Base-by-base conservation (phyloP, 768 basidiomycete species). In the Termitomyces sp. region DNA sequence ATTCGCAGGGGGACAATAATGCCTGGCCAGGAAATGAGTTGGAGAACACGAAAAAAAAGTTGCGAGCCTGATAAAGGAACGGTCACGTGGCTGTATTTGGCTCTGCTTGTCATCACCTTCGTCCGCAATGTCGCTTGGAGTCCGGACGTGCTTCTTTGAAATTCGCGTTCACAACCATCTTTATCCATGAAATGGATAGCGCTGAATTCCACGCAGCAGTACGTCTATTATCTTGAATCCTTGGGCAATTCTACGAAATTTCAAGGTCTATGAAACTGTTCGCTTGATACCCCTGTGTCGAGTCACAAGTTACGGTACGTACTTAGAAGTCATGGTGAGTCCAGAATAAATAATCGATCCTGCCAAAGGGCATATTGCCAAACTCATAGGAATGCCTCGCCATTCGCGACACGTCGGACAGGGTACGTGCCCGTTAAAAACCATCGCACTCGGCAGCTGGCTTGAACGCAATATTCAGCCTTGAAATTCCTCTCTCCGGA, bases 371-470 rank as follows among this genome's bases (percentile, higher is more conserved):
- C 89, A 92, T 66, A 82, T 93, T 55, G 89, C 91, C 7, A 91
- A 86, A 64, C 75, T 93, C 24, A 79, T 90, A 55, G 89, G 89
- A 18, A 89, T 88, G 87, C 91, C 91, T 0, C 78, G 77, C 26
- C 82, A 93, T 71, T 83, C 91, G 4, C 80, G 91, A 47, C 89
- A 90, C 63, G 91, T 93, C 27, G 91, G 91, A 5, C 89, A 91
- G 78, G 91, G 91, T 88, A 60, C 53, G 74, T 51, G 12, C 18
- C 45, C 20, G 14, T 37, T 1, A n/a, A 27, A 6, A 30, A 5
- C 27, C 1, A 4, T 39, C 18, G 34, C 22, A 37, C 7, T 16
- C 20, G 33, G 7, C 34, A 36, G 9, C 26, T 26, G n/a, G 26
- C 6, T 52, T 20, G n/a, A 52, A 30, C 26, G 1, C 20, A 3